phyloP scores from a whole-genome alignment of 495 filamentous ascomycete species.

The Massariosphaeria phaeospora region DNA sequence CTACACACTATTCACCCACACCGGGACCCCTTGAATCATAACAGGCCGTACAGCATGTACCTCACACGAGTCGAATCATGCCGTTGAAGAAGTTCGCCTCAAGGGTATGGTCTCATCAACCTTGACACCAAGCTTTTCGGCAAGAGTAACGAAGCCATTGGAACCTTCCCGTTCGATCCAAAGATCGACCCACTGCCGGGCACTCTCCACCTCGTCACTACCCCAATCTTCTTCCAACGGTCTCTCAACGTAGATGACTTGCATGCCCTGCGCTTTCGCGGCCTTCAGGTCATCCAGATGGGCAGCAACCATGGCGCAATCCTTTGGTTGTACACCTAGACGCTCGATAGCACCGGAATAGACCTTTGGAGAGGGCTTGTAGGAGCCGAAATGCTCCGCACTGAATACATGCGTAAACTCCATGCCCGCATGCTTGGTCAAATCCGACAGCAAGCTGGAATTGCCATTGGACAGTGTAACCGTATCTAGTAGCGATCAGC shows the following conservation, averaged over 20 bases:
- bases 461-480: slow-evolving; percentile 74
- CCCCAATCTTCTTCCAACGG: slow-evolving; percentile 59
- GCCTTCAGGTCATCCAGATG: slow-evolving; percentile 65
- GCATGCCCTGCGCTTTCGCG: slow-evolving; percentile 58
- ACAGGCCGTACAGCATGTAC: too few species aligned
- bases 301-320: slow-evolving; percentile 76
- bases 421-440: slow-evolving; percentile 52
- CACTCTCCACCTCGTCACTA: slow-evolving; percentile 48
- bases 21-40: too few species aligned
- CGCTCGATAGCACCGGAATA: slow-evolving; percentile 61
- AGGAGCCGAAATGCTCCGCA: slow-evolving; percentile 66
- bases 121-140: slow-evolving; percentile 44
- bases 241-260: slow-evolving; percentile 73
- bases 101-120: slow-evolving; percentile 1
- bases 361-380: slow-evolving; percentile 66
- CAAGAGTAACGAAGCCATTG: slow-evolving; percentile 51
- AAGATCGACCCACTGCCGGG: slow-evolving; percentile 58
- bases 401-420: slow-evolving; percentile 59
- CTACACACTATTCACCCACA: too few species aligned
- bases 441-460: slow-evolving; percentile 58
- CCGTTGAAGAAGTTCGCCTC: background rate
- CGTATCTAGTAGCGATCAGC: slow-evolving; percentile 36
- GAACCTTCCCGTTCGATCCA: slow-evolving; percentile 50
- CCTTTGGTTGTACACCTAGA: slow-evolving; percentile 51
- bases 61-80: too few species aligned